Conservation (phyloP, 768 basidiomycete genomes). For the Leccinum broughii region DNA sequence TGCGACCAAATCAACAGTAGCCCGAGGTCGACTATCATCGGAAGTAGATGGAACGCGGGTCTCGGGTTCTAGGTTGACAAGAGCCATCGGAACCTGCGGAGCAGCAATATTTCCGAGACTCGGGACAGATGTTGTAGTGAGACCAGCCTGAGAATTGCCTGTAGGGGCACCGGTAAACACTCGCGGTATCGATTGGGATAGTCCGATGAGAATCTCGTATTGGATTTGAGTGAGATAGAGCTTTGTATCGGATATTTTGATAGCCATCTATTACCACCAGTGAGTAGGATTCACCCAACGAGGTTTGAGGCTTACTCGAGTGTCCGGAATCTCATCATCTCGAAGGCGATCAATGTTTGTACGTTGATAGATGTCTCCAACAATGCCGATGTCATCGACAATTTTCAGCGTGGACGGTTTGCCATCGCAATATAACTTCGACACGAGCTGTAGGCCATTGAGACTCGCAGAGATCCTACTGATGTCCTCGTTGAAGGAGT, state of each 20-base stretch:
- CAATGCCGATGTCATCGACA: conserved; percentile 85
- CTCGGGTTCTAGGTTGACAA: conserved; percentile 52
- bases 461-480: conserved; percentile 75
- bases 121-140: conserved; percentile 21
- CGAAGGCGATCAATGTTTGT: conserved; percentile 51
- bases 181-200: conserved; percentile 69
- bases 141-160: conserved; percentile 34
- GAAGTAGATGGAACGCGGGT: conserved; percentile 36
- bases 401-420: conserved; percentile 69
- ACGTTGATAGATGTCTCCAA: conserved; percentile 65
- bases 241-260: conserved; percentile 82
- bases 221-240: conserved; percentile 83
- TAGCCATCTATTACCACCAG: conserved; percentile 49
- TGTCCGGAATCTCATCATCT: conserved; percentile 63
- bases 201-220: conserved; percentile 66
- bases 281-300: conserved; percentile 5
- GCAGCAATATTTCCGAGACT: conserved; percentile 5
- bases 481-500: conserved; percentile 56
- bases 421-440: conserved; percentile 55
- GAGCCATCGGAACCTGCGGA: conserved; percentile 4
- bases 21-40: conserved; percentile 46
- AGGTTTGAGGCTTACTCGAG: conserved; percentile 52
- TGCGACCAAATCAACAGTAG: conserved; percentile 72
- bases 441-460: conserved; percentile 80
- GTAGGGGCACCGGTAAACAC: conserved; percentile 55